Evolutionary conservation across 2,329 filamentous ascomycete genomes (phyloP).

Genomic region (Colletotrichum chrysophilum): DNA sequence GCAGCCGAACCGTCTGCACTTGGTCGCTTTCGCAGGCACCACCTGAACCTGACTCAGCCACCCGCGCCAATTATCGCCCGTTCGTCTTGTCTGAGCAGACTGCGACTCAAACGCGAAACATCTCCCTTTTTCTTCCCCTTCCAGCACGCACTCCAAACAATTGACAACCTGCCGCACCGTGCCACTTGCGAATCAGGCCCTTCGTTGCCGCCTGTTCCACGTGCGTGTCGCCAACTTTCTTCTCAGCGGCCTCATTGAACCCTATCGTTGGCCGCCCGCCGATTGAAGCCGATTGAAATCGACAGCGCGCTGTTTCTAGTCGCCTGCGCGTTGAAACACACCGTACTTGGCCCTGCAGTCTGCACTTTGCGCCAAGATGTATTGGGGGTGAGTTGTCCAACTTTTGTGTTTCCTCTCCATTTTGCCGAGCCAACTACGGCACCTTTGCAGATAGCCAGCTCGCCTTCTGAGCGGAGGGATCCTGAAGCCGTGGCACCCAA

Average conservation of each 20-base stretch:
- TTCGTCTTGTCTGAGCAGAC: slow-evolving; percentile 13
- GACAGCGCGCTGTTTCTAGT: not conserved
- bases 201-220: not conserved
- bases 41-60: slow-evolving; percentile 21
- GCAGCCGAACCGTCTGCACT: not conserved
- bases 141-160: not conserved
- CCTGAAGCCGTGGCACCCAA: not conserved
- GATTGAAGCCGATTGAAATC: not conserved
- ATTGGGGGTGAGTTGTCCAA: slow-evolving; percentile 13
- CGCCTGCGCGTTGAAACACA: not conserved
- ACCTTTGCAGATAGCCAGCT: slow-evolving; percentile 11
- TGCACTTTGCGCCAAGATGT: not conserved
- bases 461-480: not conserved
- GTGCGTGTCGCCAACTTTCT: not conserved
- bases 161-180: not conserved
- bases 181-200: not conserved
- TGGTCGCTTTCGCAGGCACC: slow-evolving; percentile 4
- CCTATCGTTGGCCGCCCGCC: not conserved
- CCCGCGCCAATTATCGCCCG: slow-evolving; percentile 10
- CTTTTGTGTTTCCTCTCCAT: not conserved
- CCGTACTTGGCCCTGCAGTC: not conserved
- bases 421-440: not conserved
- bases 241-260: not conserved
- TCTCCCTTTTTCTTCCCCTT: not conserved
- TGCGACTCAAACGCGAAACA: not conserved